Conservation (phyloP, 2,329 filamentous ascomycete species). For the Rasamsonia emersonii region DNA sequence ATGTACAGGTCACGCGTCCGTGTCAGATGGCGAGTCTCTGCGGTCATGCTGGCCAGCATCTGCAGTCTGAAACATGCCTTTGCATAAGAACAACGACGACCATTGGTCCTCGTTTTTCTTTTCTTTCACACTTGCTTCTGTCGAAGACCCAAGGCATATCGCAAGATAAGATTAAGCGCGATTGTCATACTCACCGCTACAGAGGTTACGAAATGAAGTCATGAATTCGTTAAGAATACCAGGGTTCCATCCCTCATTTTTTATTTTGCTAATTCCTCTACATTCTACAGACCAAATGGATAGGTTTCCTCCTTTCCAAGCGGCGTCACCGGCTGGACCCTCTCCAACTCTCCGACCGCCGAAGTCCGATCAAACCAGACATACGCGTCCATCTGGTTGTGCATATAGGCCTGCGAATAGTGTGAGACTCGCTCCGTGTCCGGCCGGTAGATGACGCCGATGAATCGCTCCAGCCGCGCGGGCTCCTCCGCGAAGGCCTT, state of each 20-base stretch:
- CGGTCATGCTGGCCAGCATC: no score
- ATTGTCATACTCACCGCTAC: no score
- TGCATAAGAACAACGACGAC: no score
- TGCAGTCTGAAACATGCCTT: no score
- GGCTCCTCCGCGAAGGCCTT: conserved; percentile 27
- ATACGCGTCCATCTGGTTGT: conserved; percentile 43
- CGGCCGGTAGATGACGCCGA: conserved; percentile 46
- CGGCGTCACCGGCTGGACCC: conserved; percentile 36
- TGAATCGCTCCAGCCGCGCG: conserved; percentile 41
- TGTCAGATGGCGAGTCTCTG: no score
- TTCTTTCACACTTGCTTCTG: no score
- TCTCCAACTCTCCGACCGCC: no score
- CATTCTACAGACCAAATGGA: conserved; percentile 43
- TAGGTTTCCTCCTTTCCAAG: conserved; percentile 42
- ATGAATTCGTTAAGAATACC: neutral
- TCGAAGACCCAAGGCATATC: no score
- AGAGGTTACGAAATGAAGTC: no score
- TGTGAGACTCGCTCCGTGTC: conserved; percentile 43
- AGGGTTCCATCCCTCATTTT: neutral
- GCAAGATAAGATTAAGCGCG: no score
- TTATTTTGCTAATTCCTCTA: conserved; percentile 1
- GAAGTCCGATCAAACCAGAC: conserved; percentile 43
- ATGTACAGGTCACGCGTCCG: no score
- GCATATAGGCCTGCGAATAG: conserved; percentile 39
- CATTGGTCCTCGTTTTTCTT: no score